Base-by-base conservation (phyloP, 2,329 filamentous ascomycete species). In the Fonsecaea nubica region DNA sequence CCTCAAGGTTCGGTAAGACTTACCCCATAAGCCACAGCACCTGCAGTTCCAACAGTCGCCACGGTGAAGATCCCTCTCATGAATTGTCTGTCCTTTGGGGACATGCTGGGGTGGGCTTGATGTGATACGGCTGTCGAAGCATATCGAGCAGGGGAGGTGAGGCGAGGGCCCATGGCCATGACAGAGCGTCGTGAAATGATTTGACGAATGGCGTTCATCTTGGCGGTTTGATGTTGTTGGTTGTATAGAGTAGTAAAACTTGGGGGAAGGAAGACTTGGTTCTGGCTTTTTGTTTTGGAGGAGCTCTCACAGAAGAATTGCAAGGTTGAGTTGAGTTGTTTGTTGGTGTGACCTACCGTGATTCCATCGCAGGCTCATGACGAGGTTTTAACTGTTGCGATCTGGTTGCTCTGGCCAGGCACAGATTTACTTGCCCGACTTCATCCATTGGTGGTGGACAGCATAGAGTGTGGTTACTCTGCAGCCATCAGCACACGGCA, bases 181-280 rank as follows among this genome's bases (percentile, higher is more conserved):
- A 62, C 65, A 8, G 61, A 52, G 53, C 68, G 65, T 30, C 68
- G 68, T 40, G 68, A 55, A 48, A 67, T 59, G 50, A 65, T 36
- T 68, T 68, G 68, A 50, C 65, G 58, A 60, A 58, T 42, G 25
- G 65, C 65, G 65, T 70, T 70, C 68, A 70, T 70, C 58, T 55
- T 66, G 63, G 25, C 30, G 21, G 40, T 32, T 45, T 42, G 55
- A 50, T 30, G 50, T 6, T 32, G 30, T 32, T 32, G 30, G 30
- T 32, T 32, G 30, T 6, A 6, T 32, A 32, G 30, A 32, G 30
- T 38, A 54, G 36, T 62, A 45, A 40, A 25, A 50, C 15, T 36
- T 48, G 30, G 53, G 32, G 61, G 12, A 35, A 15, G 45, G 40
- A 48, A 62, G 21, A 38, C 52, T 15, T 40, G 4, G 30, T 62